phyloP scores from a whole-genome alignment of 345 rosid genomes.

The Anastatica hierochuntica region DNA sequence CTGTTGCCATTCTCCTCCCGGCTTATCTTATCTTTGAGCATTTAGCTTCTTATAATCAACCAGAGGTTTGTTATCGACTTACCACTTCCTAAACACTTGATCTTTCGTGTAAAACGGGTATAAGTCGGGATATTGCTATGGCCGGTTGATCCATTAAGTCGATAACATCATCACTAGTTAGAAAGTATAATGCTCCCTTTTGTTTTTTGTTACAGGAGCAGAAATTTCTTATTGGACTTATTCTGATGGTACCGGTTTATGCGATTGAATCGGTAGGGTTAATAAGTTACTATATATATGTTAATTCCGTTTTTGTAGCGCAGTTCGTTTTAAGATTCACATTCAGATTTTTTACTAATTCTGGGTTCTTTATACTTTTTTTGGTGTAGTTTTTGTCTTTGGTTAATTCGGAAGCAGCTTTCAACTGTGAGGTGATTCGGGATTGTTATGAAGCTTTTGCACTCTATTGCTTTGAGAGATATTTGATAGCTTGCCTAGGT shows the following conservation, averaged over 20 bases:
- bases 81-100: background rate
- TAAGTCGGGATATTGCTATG: no score
- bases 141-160: no score
- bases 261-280: conserved; percentile 85
- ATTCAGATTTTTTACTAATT: background rate
- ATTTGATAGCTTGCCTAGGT: conserved; percentile 97
- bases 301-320: no score
- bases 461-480: conserved; percentile 96
- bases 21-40: conserved; percentile 89
- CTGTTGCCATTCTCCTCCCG: conserved; percentile 69
- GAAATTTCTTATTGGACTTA: conserved; percentile 87
- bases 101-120: no score
- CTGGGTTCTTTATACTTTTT: conserved; percentile 12
- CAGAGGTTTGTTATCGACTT: conserved; percentile 68
- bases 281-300: background rate
- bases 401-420: conserved; percentile 82
- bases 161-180: no score
- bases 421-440: conserved; percentile 87
- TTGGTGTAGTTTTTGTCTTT: conserved; percentile 74
- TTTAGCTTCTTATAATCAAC: conserved; percentile 84
- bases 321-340: background rate
- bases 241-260: conserved; percentile 96
- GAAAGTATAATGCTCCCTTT: background rate
- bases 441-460: conserved; percentile 99
- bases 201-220: conserved; percentile 71